Evolutionary conservation across 495 filamentous ascomycete genomes (phyloP).

Genomic region (Penicillium fimorum): DNA sequence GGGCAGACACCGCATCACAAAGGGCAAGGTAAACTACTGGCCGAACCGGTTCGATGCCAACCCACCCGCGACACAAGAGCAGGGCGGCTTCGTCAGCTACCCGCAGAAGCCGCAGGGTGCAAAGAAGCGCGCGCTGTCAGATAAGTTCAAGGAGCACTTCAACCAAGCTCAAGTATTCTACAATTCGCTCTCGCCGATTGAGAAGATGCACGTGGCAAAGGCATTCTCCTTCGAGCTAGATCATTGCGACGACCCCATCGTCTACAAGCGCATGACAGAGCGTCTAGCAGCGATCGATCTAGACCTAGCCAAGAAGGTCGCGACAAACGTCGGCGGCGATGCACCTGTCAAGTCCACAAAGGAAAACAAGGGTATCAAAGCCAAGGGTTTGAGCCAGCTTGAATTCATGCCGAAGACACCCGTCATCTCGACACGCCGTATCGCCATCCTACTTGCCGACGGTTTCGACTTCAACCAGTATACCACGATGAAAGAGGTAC

Average conservation of each 20-base stretch:
- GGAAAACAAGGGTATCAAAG: slow-evolving; percentile 65
- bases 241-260: slow-evolving; percentile 82
- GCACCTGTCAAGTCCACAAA: slow-evolving; percentile 49
- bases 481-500: slow-evolving; percentile 58
- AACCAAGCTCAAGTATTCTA: slow-evolving; percentile 66
- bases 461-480: slow-evolving; percentile 71
- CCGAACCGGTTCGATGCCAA: slow-evolving; percentile 71
- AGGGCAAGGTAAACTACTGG: slow-evolving; percentile 84
- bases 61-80: slow-evolving; percentile 56
- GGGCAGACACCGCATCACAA: slow-evolving; percentile 51
- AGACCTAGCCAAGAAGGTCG: slow-evolving; percentile 66
- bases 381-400: slow-evolving; percentile 64
- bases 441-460: slow-evolving; percentile 80
- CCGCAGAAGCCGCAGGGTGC: slow-evolving; percentile 64
- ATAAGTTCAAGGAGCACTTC: slow-evolving; percentile 81
- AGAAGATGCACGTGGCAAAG: slow-evolving; percentile 67
- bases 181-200: slow-evolving; percentile 70
- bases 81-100: slow-evolving; percentile 70
- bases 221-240: slow-evolving; percentile 83
- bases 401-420: slow-evolving; percentile 62
- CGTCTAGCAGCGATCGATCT: slow-evolving; percentile 73
- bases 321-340: slow-evolving; percentile 66
- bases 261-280: slow-evolving; percentile 70
- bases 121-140: slow-evolving; percentile 64
- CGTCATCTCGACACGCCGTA: slow-evolving; percentile 67